Evolutionary conservation across 768 basidiomycete genomes (phyloP).

Genomic region (Mycena galopus): DNA sequence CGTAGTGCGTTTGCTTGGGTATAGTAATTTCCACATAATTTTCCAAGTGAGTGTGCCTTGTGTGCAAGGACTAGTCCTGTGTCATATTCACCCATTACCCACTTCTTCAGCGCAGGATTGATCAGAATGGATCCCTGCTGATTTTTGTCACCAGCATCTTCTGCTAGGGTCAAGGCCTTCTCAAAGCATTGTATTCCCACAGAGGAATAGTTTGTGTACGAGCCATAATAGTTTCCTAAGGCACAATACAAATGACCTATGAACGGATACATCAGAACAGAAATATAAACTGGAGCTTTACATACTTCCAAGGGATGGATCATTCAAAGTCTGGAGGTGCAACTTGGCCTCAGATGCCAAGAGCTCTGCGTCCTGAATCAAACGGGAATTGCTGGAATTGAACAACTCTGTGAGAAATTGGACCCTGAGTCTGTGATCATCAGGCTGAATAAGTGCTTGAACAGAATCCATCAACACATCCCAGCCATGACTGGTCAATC

Average conservation of each 20-base stretch:
- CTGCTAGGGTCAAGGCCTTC: neutral
- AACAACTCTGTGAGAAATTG: neutral
- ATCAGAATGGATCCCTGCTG: neutral
- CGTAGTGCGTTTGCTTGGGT: neutral
- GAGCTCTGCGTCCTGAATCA: neutral
- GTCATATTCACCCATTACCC: neutral
- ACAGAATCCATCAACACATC: neutral
- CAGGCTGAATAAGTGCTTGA: neutral
- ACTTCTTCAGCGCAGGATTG: neutral
- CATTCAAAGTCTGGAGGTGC: neutral
- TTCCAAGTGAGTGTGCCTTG: neutral
- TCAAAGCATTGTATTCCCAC: neutral
- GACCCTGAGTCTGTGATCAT: neutral
- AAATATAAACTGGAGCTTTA: neutral
- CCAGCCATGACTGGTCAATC: neutral
- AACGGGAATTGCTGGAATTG: fast-evolving
- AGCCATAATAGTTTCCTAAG: neutral
- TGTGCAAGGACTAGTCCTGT: too few relatives aligned
- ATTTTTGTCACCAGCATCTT: neutral
- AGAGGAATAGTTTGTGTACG: neutral
- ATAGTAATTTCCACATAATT: neutral
- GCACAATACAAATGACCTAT: neutral
- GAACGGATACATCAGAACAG: neutral
- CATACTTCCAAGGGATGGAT: neutral
- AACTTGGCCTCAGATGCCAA: neutral